Percentiles rank a stretch among this genome's conserved stretches.
These are phyloP conservation scores for Plasmodium inui DNA, from an alignment of 169 alveolate genomes.

Conservation along the genomic window DNA sequence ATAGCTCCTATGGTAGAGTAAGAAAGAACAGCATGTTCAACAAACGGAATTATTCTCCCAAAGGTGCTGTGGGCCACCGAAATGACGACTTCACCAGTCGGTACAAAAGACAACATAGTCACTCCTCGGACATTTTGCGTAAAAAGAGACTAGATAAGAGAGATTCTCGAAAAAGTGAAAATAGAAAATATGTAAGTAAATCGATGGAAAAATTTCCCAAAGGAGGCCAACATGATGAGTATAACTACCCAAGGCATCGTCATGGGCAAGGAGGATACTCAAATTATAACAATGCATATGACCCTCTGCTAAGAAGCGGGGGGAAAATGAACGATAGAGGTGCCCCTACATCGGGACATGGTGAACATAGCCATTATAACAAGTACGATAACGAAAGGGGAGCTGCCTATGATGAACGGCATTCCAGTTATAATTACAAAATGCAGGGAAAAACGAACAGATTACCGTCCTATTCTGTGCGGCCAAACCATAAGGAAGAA, in stretches of 20 bases:
- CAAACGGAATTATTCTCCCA: slow-evolving; percentile 32
- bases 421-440: slow-evolving; percentile 5
- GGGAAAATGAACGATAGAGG: not conserved
- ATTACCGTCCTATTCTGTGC: not conserved
- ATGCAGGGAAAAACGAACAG: not conserved
- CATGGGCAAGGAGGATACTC: not conserved
- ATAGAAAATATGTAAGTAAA: not conserved
- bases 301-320: not conserved
- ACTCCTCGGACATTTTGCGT: not conserved
- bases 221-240: not conserved
- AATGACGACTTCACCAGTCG: not conserved
- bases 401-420: not conserved
- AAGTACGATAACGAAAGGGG: slow-evolving; percentile 23
- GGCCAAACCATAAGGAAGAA: not conserved
- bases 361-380: not conserved
- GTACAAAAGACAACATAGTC: slow-evolving; percentile 10
- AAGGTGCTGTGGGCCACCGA: not conserved
- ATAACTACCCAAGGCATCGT: not conserved
- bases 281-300: slow-evolving; percentile 4
- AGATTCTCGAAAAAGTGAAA: not conserved
- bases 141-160: not conserved
- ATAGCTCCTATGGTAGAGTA: slow-evolving; percentile 13
- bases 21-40: slow-evolving; percentile 10
- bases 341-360: not conserved
- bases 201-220: slow-evolving; percentile 3